Evolutionary conservation across 805 yeast species (phyloP).

Genomic region (Barnettozyma salicaria): DNA sequence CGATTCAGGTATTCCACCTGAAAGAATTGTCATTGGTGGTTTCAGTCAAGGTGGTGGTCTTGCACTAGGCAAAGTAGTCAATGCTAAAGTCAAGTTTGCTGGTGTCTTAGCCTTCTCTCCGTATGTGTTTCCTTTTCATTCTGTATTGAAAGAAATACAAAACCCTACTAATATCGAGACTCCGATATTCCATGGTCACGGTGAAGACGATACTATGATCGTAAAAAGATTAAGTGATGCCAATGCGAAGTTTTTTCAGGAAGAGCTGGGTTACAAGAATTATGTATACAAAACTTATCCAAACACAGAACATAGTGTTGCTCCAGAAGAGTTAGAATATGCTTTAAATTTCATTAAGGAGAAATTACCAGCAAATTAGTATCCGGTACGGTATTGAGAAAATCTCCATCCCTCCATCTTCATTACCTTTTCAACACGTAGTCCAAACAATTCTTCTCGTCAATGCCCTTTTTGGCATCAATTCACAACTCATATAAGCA

Average conservation of each 20-base stretch:
- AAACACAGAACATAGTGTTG: conserved; percentile 64
- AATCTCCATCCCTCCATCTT: too few relatives aligned
- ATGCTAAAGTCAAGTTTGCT: conserved; percentile 57
- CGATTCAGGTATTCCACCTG: conserved; percentile 47
- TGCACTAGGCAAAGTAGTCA: conserved; percentile 53
- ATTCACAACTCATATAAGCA: too few relatives aligned
- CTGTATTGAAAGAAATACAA: conserved; percentile 17
- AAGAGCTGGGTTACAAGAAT: conserved; percentile 41
- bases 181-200: conserved; percentile 87
- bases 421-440: too few relatives aligned
- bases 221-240: conserved; percentile 30
- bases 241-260: conserved; percentile 36
- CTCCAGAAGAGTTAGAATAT: conserved; percentile 59
- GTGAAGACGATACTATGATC: conserved; percentile 69
- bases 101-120: conserved; percentile 80
- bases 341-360: conserved; percentile 40
- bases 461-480: too few relatives aligned
- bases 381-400: background rate
- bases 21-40: conserved; percentile 84
- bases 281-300: conserved; percentile 49
- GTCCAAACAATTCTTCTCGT: too few relatives aligned
- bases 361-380: conserved; percentile 13
- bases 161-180: conserved; percentile 48
- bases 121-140: conserved; percentile 37
- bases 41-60: conserved; percentile 93